A percentile compares a stretch with the other conserved stretches of the same genome.
Conservation (phyloP, 331 rosid species). For the Quercus lobata region DNA sequence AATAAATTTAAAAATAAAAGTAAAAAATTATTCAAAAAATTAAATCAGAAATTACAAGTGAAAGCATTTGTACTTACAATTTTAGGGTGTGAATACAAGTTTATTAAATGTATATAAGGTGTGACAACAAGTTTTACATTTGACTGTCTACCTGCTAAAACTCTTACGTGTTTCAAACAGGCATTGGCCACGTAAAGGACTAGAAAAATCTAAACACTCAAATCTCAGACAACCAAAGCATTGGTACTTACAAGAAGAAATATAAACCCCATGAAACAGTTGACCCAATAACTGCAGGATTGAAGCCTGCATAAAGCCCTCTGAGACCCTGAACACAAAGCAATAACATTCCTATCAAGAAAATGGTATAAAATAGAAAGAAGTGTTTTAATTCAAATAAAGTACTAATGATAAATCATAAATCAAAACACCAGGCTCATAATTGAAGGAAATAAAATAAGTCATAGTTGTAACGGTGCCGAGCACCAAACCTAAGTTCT, state of each 20-base stretch:
- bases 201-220: background rate
- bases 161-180: background rate
- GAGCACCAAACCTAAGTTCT: background rate
- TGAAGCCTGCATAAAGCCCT: slow-evolving; percentile 89
- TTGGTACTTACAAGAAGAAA: slow-evolving; percentile 79
- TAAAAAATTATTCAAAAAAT: slow-evolving; percentile 7
- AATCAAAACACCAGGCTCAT: background rate
- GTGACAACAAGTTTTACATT: background rate
- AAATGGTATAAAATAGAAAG: background rate
- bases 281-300: slow-evolving; percentile 86
- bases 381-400: background rate
- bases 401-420: background rate
- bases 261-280: slow-evolving; percentile 85
- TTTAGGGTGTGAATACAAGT: too few species aligned
- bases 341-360: slow-evolving; percentile 8
- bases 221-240: background rate
- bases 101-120: background rate
- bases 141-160: background rate
- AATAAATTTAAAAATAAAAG: background rate
- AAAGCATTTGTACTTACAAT: background rate
- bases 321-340: slow-evolving; percentile 63
- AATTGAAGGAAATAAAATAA: background rate
- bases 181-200: background rate
- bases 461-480: background rate
- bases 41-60: slow-evolving; percentile 8